Percentiles rank a stretch among this genome's conserved stretches.
These are phyloP conservation scores for Acorus calamus DNA, from an alignment of 106 monocot species.

Conservation along the genomic window DNA sequence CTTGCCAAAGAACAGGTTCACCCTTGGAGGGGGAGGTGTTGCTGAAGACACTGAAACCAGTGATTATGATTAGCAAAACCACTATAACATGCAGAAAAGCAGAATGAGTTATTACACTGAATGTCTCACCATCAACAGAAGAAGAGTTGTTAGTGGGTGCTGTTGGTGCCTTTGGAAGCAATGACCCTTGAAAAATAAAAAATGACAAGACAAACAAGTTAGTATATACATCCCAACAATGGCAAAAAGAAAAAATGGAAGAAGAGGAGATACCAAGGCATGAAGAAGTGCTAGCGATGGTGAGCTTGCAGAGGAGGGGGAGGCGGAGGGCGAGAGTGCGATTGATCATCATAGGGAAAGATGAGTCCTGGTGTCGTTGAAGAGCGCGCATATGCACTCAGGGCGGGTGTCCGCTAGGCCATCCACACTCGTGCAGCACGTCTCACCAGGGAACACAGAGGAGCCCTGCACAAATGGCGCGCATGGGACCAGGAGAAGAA, in stretches of 20 bases:
- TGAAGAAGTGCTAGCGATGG: background rate
- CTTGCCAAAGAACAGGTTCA: too few relatives aligned
- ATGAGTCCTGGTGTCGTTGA: slow-evolving; percentile 13
- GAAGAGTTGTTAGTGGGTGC: too few relatives aligned
- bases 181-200: background rate
- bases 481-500: slow-evolving; percentile 37
- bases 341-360: slow-evolving; percentile 20
- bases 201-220: background rate
- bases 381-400: slow-evolving; percentile 24
- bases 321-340: slow-evolving; percentile 23
- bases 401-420: slow-evolving; percentile 17
- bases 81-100: too few relatives aligned
- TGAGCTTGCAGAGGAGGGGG: slow-evolving; percentile 32
- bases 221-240: too few relatives aligned
- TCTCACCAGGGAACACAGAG: slow-evolving; percentile 11
- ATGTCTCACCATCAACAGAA: too few relatives aligned
- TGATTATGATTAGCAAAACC: too few relatives aligned
- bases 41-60: too few relatives aligned
- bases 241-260: background rate
- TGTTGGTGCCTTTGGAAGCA: too few relatives aligned
- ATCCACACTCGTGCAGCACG: slow-evolving; percentile 30
- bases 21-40: too few relatives aligned
- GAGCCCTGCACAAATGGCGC: slow-evolving; percentile 26
- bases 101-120: too few relatives aligned
- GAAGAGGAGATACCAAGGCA: slow-evolving; percentile 10